Evolutionary conservation across 345 rosid genomes (phyloP).

Genomic region (Brassica carinata): DNA sequence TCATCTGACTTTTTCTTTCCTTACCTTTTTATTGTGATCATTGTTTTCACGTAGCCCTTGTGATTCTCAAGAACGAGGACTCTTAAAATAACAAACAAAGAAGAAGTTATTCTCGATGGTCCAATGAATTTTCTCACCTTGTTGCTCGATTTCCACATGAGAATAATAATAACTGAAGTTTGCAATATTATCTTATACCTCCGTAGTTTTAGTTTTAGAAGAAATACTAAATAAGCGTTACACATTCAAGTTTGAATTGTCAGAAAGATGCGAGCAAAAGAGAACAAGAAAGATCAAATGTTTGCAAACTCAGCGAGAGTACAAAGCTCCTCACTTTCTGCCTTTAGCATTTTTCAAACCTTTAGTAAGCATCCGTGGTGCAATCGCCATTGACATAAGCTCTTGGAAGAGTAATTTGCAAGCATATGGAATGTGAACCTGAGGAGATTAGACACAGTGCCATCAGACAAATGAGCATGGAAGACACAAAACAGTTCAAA

Average conservation of each 20-base stretch:
- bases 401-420: conserved; percentile 96
- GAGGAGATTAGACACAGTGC: conserved; percentile 13
- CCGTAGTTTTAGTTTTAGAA: not conserved
- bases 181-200: not conserved
- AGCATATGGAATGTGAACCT: conserved; percentile 95
- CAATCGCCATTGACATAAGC: conserved; percentile 94
- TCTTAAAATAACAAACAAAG: too few relatives aligned
- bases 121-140: not conserved
- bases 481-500: not conserved
- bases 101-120: not conserved
- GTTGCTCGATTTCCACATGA: not conserved
- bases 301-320: not conserved
- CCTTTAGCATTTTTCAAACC: not conserved
- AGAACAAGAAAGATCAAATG: not conserved
- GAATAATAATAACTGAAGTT: too few relatives aligned
- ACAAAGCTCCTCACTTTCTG: not conserved
- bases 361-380: not conserved
- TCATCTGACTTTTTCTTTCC: not conserved
- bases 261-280: not conserved
- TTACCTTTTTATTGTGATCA: not conserved
- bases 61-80: not conserved
- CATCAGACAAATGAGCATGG: conserved; percentile 5
- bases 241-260: not conserved
- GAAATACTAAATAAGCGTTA: not conserved
- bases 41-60: not conserved